Evolutionary conservation across 495 filamentous ascomycete genomes (phyloP).

Genomic region (Physcia stellaris): DNA sequence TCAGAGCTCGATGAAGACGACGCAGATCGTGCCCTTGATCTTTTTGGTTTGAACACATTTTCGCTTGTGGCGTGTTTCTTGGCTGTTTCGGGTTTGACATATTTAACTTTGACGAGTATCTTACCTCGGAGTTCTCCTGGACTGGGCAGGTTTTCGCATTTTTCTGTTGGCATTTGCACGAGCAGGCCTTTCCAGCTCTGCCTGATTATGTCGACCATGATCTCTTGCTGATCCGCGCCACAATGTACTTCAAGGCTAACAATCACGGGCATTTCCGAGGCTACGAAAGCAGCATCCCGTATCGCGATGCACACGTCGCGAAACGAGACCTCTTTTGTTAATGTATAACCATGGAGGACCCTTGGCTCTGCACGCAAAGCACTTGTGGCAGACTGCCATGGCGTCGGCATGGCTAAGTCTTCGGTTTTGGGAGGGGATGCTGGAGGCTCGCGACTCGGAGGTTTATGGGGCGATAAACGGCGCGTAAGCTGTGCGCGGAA

Average conservation of each 20-base stretch:
- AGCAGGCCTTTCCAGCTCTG: constrained; percentile 61
- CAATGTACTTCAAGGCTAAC: constrained; percentile 87
- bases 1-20: constrained; percentile 14
- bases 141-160: constrained; percentile 41
- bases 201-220: constrained; percentile 81
- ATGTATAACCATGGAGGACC: constrained; percentile 79
- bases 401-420: constrained; percentile 17
- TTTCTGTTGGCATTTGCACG: constrained; percentile 40
- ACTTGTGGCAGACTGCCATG: constrained; percentile 19
- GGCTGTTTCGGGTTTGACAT: constrained; percentile 33
- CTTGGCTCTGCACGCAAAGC: constrained; percentile 46
- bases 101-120: constrained; percentile 88
- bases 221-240: constrained; percentile 59
- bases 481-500: constrained; percentile 7
- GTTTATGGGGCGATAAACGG: constrained; percentile 5
- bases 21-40: constrained; percentile 1
- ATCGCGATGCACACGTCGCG: constrained; percentile 72
- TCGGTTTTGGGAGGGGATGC: constrained; percentile 17
- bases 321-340: constrained; percentile 78
- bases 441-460: constrained; percentile 12
- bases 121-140: constrained; percentile 54
- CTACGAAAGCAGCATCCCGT: constrained; percentile 61
- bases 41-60: neutral
- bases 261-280: constrained; percentile 69
- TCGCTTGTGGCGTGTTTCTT: constrained; percentile 14